Conservation (phyloP, 139 green algal genomes). For the Chlamydomonas incerta region DNA sequence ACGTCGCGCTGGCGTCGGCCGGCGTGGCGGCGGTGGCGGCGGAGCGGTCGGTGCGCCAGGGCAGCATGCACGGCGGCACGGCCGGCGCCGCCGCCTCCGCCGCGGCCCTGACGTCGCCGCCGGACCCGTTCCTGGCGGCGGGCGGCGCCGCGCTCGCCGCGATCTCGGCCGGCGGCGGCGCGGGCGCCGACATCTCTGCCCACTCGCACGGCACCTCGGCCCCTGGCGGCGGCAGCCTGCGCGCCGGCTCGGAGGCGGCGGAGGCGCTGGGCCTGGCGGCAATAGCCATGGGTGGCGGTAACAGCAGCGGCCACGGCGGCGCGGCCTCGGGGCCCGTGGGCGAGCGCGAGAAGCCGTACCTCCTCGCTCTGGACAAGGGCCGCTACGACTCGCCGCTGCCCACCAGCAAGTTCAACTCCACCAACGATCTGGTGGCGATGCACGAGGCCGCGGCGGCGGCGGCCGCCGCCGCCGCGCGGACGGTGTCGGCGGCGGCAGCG, state of each 20-base stretch:
- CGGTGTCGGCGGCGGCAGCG: background rate
- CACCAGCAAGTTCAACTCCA: constrained; percentile 15
- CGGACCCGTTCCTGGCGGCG: background rate
- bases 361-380: constrained; percentile 7
- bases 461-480: background rate
- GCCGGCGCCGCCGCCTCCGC: background rate
- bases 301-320: background rate
- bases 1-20: constrained; percentile 14
- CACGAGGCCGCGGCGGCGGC: background rate
- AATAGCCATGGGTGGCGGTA: no score
- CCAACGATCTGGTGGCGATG: background rate
- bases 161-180: no score
- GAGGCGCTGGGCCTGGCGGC: constrained; percentile 11
- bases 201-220: no score
- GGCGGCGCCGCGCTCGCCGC: no score
- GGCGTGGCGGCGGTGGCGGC: background rate
- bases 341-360: constrained; percentile 27
- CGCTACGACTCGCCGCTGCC: background rate
- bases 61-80: no score
- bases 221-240: background rate
- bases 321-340: background rate
- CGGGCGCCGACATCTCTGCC: no score
- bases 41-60: background rate
- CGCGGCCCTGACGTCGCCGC: background rate
- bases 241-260: constrained; percentile 8